These are phyloP conservation scores for Schizophyllum amplum DNA, from an alignment of 1,284 basidiomycete genomes.

Conservation along the genomic window DNA sequence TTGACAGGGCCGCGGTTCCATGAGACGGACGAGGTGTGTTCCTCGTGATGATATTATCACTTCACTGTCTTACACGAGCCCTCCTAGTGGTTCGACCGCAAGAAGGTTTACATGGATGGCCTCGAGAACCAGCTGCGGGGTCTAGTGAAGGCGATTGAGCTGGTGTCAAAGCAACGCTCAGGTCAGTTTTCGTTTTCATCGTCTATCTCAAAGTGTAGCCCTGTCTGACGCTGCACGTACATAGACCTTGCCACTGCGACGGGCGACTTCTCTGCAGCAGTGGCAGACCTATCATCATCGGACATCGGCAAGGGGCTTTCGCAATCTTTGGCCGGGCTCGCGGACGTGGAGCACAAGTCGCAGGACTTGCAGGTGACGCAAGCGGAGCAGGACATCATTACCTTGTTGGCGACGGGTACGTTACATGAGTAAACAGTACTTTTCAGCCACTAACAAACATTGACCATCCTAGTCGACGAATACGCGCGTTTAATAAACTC, in stretches of 20 bases:
- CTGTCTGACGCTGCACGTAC: no score
- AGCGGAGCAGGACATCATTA: slow-evolving; percentile 70
- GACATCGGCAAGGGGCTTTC: slow-evolving; percentile 73
- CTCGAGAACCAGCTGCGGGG: slow-evolving; percentile 86
- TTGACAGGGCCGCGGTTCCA: slow-evolving; percentile 80
- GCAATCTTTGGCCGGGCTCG: slow-evolving; percentile 56
- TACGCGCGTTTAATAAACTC: slow-evolving; percentile 88
- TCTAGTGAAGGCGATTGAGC: slow-evolving; percentile 79
- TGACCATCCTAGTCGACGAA: slow-evolving; percentile 58
- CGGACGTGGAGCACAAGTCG: slow-evolving; percentile 65
- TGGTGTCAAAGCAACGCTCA: slow-evolving; percentile 72
- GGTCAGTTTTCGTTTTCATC: slow-evolving; percentile 29
- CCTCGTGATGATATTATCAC: not conserved
- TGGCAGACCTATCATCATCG: slow-evolving; percentile 60
- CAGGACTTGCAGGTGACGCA: slow-evolving; percentile 67
- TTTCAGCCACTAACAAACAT: slow-evolving; percentile 6
- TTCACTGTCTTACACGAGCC: slow-evolving; percentile 2
- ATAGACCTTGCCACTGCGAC: slow-evolving; percentile 61
- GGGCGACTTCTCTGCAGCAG: slow-evolving; percentile 65
- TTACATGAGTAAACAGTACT: no score
- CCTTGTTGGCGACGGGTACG: slow-evolving; percentile 68
- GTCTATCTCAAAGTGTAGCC: slow-evolving; percentile 1
- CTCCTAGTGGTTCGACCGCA: slow-evolving; percentile 86
- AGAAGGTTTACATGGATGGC: slow-evolving; percentile 80
- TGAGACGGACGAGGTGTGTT: slow-evolving; percentile 82